Conservation (phyloP, 768 basidiomycete genomes). For the Piloderma croceum region DNA sequence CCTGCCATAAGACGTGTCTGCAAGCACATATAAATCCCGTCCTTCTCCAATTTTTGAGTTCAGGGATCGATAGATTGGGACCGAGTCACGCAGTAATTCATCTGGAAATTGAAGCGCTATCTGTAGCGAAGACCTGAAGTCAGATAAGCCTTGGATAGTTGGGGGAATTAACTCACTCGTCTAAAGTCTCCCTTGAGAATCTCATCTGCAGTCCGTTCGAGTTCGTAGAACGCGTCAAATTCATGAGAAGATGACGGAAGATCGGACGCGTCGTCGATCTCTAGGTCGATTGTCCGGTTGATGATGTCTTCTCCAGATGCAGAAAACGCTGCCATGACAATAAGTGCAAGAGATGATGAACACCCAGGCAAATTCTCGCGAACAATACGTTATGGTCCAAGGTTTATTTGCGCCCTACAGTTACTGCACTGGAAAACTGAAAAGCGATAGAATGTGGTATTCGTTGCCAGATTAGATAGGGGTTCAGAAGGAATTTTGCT, state of each 20-base stretch:
- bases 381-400: too few relatives aligned
- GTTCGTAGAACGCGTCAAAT: slow-evolving; percentile 69
- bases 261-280: slow-evolving; percentile 33
- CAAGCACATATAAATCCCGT: slow-evolving; percentile 81
- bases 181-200: slow-evolving; percentile 62
- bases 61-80: slow-evolving; percentile 71
- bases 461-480: too few relatives aligned
- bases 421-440: too few relatives aligned
- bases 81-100: slow-evolving; percentile 81
- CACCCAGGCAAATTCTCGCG: too few relatives aligned
- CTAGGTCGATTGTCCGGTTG: slow-evolving; percentile 44
- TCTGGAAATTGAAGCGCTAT: slow-evolving; percentile 95
- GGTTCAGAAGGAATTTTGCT: too few relatives aligned
- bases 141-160: neutral
- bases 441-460: too few relatives aligned
- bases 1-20: slow-evolving; percentile 98
- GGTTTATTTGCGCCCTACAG: too few relatives aligned
- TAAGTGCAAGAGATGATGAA: too few relatives aligned
- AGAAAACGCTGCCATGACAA: slow-evolving; percentile 36
- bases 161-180: slow-evolving; percentile 42
- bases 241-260: slow-evolving; percentile 28
- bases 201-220: slow-evolving; percentile 56
- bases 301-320: slow-evolving; percentile 63
- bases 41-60: slow-evolving; percentile 32
- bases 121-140: slow-evolving; percentile 29